Evolutionary conservation across 2,329 filamentous ascomycete species (phyloP), one percentile per base, ranked within the genome.

Genomic region (Aspergillus sp.): DNA sequence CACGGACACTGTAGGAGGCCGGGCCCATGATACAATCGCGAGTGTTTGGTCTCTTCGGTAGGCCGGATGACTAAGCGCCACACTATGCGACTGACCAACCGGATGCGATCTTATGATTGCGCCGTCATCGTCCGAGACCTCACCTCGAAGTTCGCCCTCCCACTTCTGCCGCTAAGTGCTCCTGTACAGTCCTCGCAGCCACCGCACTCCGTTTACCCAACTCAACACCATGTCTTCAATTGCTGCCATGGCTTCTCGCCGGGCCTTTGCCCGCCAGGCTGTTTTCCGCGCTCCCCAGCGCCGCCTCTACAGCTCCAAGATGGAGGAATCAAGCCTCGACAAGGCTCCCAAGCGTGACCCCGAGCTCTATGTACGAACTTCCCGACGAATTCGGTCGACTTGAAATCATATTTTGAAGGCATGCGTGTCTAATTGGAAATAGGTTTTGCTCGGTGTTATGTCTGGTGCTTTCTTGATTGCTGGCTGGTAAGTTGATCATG

Each of bases 381-480:
- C 41, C 30, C 17, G n/a, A 40, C 34, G 24, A 57, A 58, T 55
- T 33, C 44, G 50, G n/a, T 30, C 20, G 40, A 58, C 47, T 63
- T 56, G 34, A 61, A 30, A 53, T 62, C 57, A 54, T 34, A 37
- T 34, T 45, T 58, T n/a, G 45, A 44, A 37, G 45, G 27, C 27
- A 42, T 37, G 13, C 40, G 46, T 57, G 33, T 54, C 64, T 67
- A 64, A 70, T 58, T 46, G 3, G 22, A 42, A 59, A 48, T 70
- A 98, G 95, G 87, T 98, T 72, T 89, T 99, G 66, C 85, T 93
- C 64, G 90, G 86, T 73, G 88, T 98, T 76, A 96, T 98, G 91
- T 87, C 89, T 70, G 88, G 88, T 75, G 89, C 91, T 70, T 89
- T 97, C 73, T 87, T 88, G 72, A 87, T 95, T 69, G 93, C 91